Evolutionary conservation across 805 yeast genomes (phyloP), one percentile per base, ranked within the genome.

Genomic region (Ogataea henricii): DNA sequence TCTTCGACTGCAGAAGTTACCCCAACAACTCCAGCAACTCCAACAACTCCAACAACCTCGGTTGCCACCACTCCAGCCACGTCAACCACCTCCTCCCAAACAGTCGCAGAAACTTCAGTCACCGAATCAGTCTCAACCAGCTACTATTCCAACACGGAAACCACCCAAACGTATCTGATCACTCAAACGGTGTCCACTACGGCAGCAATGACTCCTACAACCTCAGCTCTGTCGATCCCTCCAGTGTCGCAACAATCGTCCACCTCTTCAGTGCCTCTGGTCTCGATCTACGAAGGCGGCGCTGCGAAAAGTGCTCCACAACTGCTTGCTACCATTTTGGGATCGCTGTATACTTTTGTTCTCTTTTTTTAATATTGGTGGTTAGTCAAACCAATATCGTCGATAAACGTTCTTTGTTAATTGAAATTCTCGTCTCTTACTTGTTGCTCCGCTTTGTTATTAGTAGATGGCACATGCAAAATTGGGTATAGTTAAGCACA

Each of bases 401-500:
- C 42, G 16, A 17, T 25, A 34, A 17, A 22, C 42, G 42, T 39
- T 39, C 42, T 26, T 39, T 39, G 40, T 37, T 37, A 4, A 27
- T 12, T 34, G 20, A 34, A 20, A 17, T 8, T 9, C 25, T 5
- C 14, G 25, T 21, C n/a, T 12, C n/a, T 14, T 30, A 4, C 5
- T 37, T 21, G 8, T 4, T 22, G n/a, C 18, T 34, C 14, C 6
- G 14, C 17, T 34, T 20, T 34, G 13, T 34, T 34, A 34, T 18
- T 34, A 34, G 10, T 9, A 34, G 8, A 32, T 7, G 20, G 12
- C 14, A 25, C 40, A 37, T 37, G 40, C 43, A 40, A 29, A 41
- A 27, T 29, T 40, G 44, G 38, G 38, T 32, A 32, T 41, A 41
- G 18, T 21, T 32, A 41, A 26, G 34, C 33, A 38, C 41, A 22